Evolutionary conservation across 2,329 filamentous ascomycete genomes (phyloP), one percentile per base, ranked within the genome.

Genomic region (Graphilbum ipis-grandicollis): DNA sequence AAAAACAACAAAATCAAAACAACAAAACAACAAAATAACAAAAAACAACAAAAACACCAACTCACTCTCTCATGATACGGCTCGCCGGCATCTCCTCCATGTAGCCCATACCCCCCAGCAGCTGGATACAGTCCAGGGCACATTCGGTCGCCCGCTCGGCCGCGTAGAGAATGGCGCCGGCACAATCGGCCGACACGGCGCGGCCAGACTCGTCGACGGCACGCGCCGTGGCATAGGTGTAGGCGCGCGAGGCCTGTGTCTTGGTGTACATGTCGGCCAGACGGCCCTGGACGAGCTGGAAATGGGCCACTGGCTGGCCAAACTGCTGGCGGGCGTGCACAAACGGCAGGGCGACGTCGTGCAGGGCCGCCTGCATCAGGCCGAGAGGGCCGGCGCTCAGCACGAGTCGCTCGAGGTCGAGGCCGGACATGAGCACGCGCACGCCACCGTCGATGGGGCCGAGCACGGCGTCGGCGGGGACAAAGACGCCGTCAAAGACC

Each of bases 201-300:
- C 64, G 43, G 10, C 75, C 77, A 12, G 71, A 61, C 54, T 88
- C 81, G 48, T 94, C 88, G 17, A 94, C 79, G 2, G 70, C 67
- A 33, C 70, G 68, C 3, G 90, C 90, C 0, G 86, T 86, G 28
- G 68, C 62, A 52, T 93, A 93, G 0, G 88, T 96, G 57, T 93
- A 94, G 3, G 85, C 71, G n/a, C 75, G 66, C 14, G 79, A 76
- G 10, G 81, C 85, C 49, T 82, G 78, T 41, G 90, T 71, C 57
- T 93, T 93, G 34, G 85, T 94, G 60, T 96, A 92, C 86, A 98
- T 94, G 55, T 96, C 86, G 39, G 90, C 85, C 33, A 96, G 67
- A 53, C 86, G 88, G 39, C 82, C 88, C 58, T 96, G 90, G 18
- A 96, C 69, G 43, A 96, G 67, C 57, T 98, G 90, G 56, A 93